Conservation (phyloP, 805 yeast species). For the Hanseniaspora valbyensis region DNA sequence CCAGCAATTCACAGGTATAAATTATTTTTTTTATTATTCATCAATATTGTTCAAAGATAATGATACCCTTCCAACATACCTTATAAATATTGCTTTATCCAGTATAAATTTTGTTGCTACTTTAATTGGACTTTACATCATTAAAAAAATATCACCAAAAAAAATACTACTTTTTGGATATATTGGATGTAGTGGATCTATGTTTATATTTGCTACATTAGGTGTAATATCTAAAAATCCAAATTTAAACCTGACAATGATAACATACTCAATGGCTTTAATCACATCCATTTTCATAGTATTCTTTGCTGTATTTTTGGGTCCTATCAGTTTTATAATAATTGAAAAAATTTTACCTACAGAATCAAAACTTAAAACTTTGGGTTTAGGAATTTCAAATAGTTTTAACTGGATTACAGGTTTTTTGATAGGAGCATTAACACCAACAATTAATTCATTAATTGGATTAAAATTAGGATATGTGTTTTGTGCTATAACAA, state of each 20-base stretch:
- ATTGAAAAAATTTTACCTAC: constrained; percentile 55
- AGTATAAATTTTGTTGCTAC: constrained; percentile 47
- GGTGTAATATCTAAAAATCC: constrained; percentile 37
- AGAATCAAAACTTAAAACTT: constrained; percentile 43
- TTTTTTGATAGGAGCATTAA: constrained; percentile 51
- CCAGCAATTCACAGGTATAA: constrained; percentile 54
- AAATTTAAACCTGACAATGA: constrained; percentile 33
- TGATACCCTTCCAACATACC: constrained; percentile 41
- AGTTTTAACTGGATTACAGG: constrained; percentile 59
- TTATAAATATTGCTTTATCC: constrained; percentile 48
- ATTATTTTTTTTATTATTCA: constrained; percentile 57
- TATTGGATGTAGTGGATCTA: constrained; percentile 43
- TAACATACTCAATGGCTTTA: constrained; percentile 51
- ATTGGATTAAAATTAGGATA: constrained; percentile 61
- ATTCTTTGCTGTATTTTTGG: constrained; percentile 65
- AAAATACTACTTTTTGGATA: constrained; percentile 40
- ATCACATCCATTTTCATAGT: constrained; percentile 53
- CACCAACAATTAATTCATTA: constrained; percentile 51
- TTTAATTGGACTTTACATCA: constrained; percentile 39
- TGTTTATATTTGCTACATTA: constrained; percentile 48
- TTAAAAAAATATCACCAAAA: constrained; percentile 47
- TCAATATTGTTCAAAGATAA: constrained; percentile 48
- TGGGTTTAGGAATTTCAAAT: constrained; percentile 52
- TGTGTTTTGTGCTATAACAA: constrained; percentile 40
- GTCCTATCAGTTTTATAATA: constrained; percentile 56